A percentile compares a stretch with the other conserved stretches of the same genome.
These are phyloP conservation scores for Pythium chondricola DNA, from an alignment of 352 stramenopile genomes.

Conservation along the genomic window DNA sequence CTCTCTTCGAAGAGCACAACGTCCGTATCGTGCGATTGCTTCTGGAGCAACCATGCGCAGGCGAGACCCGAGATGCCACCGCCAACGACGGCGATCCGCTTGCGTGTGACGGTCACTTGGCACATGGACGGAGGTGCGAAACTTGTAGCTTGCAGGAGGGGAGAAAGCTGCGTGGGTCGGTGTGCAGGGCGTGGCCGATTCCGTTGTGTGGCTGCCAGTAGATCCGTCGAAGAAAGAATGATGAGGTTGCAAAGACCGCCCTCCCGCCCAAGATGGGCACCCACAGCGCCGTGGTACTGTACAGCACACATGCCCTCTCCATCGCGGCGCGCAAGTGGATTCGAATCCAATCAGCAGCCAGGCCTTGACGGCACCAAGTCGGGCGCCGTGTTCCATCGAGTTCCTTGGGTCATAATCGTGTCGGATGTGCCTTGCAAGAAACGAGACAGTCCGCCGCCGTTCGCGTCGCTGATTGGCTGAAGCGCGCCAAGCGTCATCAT, in stretches of 20 bases:
- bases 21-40: slow-evolving; percentile 16
- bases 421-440: not conserved
- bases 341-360: not conserved
- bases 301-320: too few relatives aligned
- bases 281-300: too few relatives aligned
- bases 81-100: slow-evolving; percentile 27
- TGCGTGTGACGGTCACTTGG: slow-evolving; percentile 6
- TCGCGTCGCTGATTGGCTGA: slow-evolving; percentile 4
- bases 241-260: not conserved
- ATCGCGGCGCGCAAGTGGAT: not conserved
- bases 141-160: not conserved
- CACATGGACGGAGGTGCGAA: slow-evolving; percentile 4
- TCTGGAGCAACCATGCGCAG: slow-evolving; percentile 21
- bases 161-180: not conserved
- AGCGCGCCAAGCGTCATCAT: not conserved
- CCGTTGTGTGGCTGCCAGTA: not conserved
- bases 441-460: not conserved
- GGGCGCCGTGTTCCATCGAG: not conserved
- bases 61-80: slow-evolving; percentile 30
- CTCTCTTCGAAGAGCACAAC: slow-evolving; percentile 46
- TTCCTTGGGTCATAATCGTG: slow-evolving; percentile 1
- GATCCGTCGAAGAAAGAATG: not conserved
- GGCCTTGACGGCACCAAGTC: not conserved
- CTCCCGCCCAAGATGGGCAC: too few relatives aligned
- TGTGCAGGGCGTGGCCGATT: not conserved